Evolutionary conservation across 2,329 filamentous ascomycete genomes (phyloP).

Genomic region (Clonostachys chloroleuca): DNA sequence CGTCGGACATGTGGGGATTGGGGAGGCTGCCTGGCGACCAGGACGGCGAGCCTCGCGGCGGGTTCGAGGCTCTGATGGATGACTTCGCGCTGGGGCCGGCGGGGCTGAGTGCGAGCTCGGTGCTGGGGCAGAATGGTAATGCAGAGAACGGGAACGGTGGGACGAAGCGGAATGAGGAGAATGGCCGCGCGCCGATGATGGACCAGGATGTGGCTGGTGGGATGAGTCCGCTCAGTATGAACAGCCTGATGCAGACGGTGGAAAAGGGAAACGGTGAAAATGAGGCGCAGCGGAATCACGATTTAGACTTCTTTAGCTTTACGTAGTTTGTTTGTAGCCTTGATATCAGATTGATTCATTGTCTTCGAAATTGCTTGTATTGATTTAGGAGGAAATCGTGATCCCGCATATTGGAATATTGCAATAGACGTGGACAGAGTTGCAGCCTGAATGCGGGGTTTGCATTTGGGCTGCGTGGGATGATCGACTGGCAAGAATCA

Average conservation of each 20-base stretch:
- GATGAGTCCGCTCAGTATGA: constrained; percentile 22
- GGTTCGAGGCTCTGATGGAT: constrained; percentile 14
- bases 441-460: too few species aligned
- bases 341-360: too few species aligned
- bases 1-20: constrained; percentile 18
- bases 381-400: too few species aligned
- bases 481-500: too few species aligned
- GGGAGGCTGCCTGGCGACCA: constrained; percentile 10
- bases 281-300: constrained; percentile 20
- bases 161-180: neutral
- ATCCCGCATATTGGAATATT: too few species aligned
- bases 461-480: too few species aligned
- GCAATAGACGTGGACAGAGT: too few species aligned
- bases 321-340: neutral
- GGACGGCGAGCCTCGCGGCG: constrained; percentile 3
- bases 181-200: neutral
- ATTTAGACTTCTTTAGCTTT: constrained; percentile 34
- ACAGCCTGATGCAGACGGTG: constrained; percentile 20
- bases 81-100: constrained; percentile 18
- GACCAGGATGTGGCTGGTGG: constrained; percentile 5
- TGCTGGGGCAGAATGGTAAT: constrained; percentile 15
- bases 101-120: constrained; percentile 19
- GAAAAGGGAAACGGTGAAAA: constrained; percentile 14
- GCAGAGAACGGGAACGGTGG: constrained; percentile 12
- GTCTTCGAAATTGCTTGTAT: too few species aligned